These are phyloP conservation scores for Pseudonitzschia delicatissima DNA, from an alignment of 108 stramenopile genomes.

Conservation along the genomic window DNA sequence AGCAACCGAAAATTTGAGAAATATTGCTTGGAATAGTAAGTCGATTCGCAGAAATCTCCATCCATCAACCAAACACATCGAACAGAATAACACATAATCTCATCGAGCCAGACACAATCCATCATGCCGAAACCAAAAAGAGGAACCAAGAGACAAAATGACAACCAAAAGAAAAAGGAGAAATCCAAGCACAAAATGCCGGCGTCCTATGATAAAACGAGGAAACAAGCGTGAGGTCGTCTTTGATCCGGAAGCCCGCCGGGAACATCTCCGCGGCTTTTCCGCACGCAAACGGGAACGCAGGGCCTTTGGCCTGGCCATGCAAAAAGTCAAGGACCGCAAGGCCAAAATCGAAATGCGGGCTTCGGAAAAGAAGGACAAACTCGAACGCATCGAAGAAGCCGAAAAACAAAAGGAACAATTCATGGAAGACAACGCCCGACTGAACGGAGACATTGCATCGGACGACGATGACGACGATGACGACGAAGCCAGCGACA, in stretches of 20 bases:
- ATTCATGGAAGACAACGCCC: conserved; percentile 26
- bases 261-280: conserved; percentile 69
- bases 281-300: conserved; percentile 73
- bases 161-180: neutral
- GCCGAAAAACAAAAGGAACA: conserved; percentile 63
- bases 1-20: neutral
- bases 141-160: neutral
- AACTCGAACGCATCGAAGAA: conserved; percentile 60
- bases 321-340: conserved; percentile 90
- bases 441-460: neutral
- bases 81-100: neutral
- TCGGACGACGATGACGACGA: conserved; percentile 12
- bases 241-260: conserved; percentile 72
- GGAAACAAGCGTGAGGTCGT: conserved; percentile 58
- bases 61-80: neutral
- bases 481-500: conserved; percentile 1
- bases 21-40: neutral
- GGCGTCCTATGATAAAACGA: neutral
- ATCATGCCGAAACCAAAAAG: neutral
- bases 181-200: conserved; percentile 8
- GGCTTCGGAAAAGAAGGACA: conserved; percentile 50
- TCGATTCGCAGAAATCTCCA: too few relatives aligned
- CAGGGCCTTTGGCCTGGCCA: conserved; percentile 82
- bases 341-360: conserved; percentile 66
- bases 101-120: neutral